phyloP scores from a whole-genome alignment of 768 basidiomycete species.

The Rhodotorula kratochvilovae region DNA sequence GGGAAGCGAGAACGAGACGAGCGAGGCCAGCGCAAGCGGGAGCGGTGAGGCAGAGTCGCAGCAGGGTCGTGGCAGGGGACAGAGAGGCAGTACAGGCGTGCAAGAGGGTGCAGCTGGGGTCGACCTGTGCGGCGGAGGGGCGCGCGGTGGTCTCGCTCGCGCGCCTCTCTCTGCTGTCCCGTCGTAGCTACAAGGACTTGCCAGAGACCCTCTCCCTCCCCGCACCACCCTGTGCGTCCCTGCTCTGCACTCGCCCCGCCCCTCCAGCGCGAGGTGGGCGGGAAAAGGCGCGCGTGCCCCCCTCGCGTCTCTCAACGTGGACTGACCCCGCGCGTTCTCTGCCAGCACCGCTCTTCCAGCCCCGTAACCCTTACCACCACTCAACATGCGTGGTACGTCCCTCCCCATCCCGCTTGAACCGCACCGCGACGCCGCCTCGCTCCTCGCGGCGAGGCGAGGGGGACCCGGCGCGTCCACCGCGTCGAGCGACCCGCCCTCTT shows the following conservation, averaged over 20 bases:
- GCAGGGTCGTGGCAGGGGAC: too few species aligned
- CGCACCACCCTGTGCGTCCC: neutral
- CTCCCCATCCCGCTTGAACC: too few species aligned
- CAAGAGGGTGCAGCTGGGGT: too few species aligned
- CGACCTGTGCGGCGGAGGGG: too few species aligned
- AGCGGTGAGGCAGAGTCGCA: too few species aligned
- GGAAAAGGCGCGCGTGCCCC: slow-evolving; percentile 5
- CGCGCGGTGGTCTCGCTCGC: neutral
- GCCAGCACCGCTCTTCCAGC: neutral
- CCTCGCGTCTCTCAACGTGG: neutral
- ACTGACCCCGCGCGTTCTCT: neutral
- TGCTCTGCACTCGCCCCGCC: neutral
- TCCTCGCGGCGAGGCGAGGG: too few species aligned
- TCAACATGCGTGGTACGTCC: neutral
- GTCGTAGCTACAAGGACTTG: slow-evolving; percentile 33
- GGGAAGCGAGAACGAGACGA: too few species aligned
- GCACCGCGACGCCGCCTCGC: neutral
- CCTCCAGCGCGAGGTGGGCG: neutral
- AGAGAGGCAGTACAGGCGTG: too few species aligned
- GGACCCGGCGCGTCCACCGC: neutral
- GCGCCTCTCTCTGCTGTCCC: slow-evolving; percentile 24
- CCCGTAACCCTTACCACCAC: neutral
- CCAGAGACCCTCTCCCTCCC: slow-evolving; percentile 15
- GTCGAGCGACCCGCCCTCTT: too few species aligned
- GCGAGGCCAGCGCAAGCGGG: too few species aligned